Conservation (phyloP, 306 rosid genomes). For the Rubus parviflorus region DNA sequence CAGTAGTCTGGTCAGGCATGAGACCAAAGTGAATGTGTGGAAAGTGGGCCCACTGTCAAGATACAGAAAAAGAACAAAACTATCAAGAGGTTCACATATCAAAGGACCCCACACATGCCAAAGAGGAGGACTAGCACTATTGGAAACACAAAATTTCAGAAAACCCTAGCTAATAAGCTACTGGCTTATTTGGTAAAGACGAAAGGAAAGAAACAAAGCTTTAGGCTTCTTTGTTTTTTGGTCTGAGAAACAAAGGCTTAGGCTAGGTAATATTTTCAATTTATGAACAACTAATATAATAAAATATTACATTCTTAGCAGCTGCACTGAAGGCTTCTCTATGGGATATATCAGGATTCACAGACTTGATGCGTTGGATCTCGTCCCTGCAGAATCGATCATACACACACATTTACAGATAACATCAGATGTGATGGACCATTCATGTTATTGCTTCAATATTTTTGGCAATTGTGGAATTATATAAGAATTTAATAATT, state of each 20-base stretch:
- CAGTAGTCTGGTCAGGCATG: conserved; percentile 55
- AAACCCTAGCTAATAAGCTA: conserved; percentile 16
- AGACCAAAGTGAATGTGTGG: conserved; percentile 66
- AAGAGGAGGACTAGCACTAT: background rate
- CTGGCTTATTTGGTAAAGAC: conserved; percentile 29
- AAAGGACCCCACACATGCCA: conserved; percentile 7
- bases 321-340: conserved; percentile 63
- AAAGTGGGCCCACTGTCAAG: conserved; percentile 55
- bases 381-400: conserved; percentile 44
- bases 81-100: conserved; percentile 16
- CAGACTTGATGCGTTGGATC: conserved; percentile 63
- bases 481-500: background rate
- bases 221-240: no score
- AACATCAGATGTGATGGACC: background rate
- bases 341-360: conserved; percentile 55
- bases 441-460: conserved; percentile 16
- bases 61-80: conserved; percentile 1
- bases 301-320: conserved; percentile 51
- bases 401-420: background rate
- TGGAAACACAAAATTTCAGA: background rate
- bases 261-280: no score
- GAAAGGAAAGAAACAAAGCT: background rate
- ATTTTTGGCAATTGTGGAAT: background rate
- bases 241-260: no score
- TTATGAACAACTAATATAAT: background rate